Evolutionary conservation across 1,284 basidiomycete species (phyloP), one percentile per base, ranked within the genome.

Genomic region (Stygiomarasmius scandens): DNA sequence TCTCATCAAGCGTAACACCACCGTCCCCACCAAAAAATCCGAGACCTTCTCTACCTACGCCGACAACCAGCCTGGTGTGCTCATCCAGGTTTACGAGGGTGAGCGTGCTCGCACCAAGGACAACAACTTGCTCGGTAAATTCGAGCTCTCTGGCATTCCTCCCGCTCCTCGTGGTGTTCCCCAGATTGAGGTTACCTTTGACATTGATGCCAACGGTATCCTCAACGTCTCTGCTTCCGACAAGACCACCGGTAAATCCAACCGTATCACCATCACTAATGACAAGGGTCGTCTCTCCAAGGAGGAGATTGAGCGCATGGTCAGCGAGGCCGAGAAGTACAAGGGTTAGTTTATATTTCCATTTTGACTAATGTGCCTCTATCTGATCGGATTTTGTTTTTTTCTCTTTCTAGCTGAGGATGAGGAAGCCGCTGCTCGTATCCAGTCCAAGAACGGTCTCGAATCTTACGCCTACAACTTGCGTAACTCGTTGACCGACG

Each of bases 71-170:
- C 95, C 96, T 61, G 94, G 94, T 85, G 96, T 99, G 38, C 85
- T 98, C 70, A 98, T 99, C 78, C 96, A 98, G 77, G 96, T 99
- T 60, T 99, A 86, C 79, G 96, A 99, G 85, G 96, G 97, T 80
- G 97, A 99, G 80, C 95, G 96, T 84, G 93, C 96, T 54, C 92
- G 95, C 71, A 98, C 96, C 64, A 98, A 98, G 86, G 97, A 99
- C 82, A 98, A 98, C 86, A 98, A 98, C 83, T 76, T 98, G 55
- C 93, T 99, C 76, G 96, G 96, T 73, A 97, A 98, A 81, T 99
- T 98, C 81, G 96, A 98, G 80, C 92, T 98, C 54, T 90, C 95
- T 55, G 96, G 96, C 63, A 98, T 99, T 69, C 96, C 96, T 36
- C 96, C 96, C 41, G 95, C 96, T 49, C 96, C 96, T 63, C 95